Evolutionary conservation across 192 early-diverging fungal genomes (phyloP), one percentile per base, ranked within the genome.

Genomic region (Coemansia sp.): DNA sequence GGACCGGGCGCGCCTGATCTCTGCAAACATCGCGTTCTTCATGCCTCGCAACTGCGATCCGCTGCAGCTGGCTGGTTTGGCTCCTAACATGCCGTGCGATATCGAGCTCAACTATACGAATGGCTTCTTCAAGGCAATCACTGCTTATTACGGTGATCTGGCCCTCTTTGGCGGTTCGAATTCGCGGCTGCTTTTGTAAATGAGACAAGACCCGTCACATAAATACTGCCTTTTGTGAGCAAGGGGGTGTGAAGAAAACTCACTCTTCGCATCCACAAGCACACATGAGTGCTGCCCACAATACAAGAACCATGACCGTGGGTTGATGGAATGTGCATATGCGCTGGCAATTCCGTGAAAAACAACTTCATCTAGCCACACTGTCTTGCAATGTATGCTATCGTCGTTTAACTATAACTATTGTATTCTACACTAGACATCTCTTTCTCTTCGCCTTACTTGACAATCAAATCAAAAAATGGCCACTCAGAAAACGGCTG

Each of bases 11-110:
- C 72, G 72, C 11, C 64, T 75, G 38, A 88, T 96, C 20, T 85
- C 92, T 0, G 65, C 69, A 3, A 93, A 95, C 40, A 86, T 98
- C 52, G 88, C 83, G 14, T 91, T 89, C 55, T 98, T 87, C 76
- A 66, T 97, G 71, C 96, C 96, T 6, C 82, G 91, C 6, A 95
- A 92, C 72, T 86, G 85, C 38, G 82, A 93, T 53, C 75, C 82
- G 0, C 52, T 87, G 2, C 87, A 95, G 75, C 72, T 93, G 23
- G 84, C 77, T 30, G 38, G 62, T 4, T 61, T 93, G 25, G 83
- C 74, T n/a, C 72, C 75, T 2, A 86, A 80, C 3, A 62, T 65
- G 1, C 57, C 64, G 7, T 94, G 92, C 59, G 95, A 98, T 61
- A 74, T 94, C 17, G 94, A 98, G 72, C 71, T 88, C 59, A 89